Evolutionary conservation across 139 green algal genomes (phyloP).

Genomic region (Ostreobium quekettii): DNA sequence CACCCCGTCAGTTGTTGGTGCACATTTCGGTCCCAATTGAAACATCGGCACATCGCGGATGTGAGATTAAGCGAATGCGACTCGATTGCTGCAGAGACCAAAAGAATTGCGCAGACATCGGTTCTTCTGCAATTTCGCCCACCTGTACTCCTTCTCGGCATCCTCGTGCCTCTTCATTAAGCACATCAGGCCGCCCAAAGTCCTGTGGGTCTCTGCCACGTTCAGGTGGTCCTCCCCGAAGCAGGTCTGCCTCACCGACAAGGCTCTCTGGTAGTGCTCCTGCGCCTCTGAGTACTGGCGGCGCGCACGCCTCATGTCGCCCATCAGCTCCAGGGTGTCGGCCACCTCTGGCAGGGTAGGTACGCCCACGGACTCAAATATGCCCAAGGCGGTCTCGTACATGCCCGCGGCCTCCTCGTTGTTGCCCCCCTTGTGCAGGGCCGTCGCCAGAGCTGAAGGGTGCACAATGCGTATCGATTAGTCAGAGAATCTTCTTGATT

Average conservation of each 20-base stretch:
- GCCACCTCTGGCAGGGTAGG: not conserved
- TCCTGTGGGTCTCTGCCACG: not conserved
- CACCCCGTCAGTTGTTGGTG: no score
- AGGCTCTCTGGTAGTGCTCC: not conserved
- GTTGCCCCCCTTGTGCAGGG: not conserved
- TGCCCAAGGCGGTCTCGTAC: not conserved
- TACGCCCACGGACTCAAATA: not conserved
- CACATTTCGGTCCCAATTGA: no score
- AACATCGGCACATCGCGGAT: no score
- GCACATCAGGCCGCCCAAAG: not conserved
- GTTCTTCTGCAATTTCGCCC: not conserved
- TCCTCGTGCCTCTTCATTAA: not conserved
- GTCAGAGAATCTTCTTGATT: slow-evolving; percentile 3
- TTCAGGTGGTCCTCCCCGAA: slow-evolving; percentile 2
- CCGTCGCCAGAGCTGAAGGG: not conserved
- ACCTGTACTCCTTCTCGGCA: slow-evolving; percentile 6
- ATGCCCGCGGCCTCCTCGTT: not conserved
- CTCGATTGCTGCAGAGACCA: no score
- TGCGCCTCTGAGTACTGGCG: not conserved
- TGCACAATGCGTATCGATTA: not conserved
- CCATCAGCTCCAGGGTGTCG: not conserved
- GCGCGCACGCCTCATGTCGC: no score
- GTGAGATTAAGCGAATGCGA: no score
- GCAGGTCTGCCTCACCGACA: not conserved
- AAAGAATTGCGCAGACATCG: no score